These are phyloP conservation scores for Porogramme epimiltina DNA, from an alignment of 1,284 basidiomycete species.

Conservation along the genomic window DNA sequence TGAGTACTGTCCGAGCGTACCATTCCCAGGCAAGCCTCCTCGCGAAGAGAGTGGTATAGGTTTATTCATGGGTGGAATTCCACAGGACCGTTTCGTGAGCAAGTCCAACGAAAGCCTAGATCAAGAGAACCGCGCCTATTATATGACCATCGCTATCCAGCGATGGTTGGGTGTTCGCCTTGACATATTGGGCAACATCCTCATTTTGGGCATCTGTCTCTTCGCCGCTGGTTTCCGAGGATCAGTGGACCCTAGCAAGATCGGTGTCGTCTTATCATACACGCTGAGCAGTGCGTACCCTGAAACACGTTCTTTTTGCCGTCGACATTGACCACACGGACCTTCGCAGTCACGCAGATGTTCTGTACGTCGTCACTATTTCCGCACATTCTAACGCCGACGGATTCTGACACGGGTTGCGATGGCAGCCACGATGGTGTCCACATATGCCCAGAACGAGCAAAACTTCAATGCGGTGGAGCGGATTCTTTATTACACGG, in stretches of 20 bases:
- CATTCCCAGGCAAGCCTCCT: conserved; percentile 40
- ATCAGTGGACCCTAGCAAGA: conserved; percentile 49
- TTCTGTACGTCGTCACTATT: conserved; percentile 45
- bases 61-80: neutral
- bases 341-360: conserved; percentile 49
- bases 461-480: conserved; percentile 79
- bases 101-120: conserved; percentile 54
- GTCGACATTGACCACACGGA: neutral
- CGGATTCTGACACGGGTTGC: neutral
- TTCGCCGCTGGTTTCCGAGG: conserved; percentile 60
- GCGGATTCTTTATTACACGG: conserved; percentile 59
- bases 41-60: no score
- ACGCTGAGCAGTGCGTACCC: conserved; percentile 55
- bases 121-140: conserved; percentile 74
- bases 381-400: no score
- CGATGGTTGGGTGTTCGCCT: conserved; percentile 63
- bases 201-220: conserved; percentile 75
- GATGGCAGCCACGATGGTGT: conserved; percentile 53
- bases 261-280: conserved; percentile 67
- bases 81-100: conserved; percentile 44
- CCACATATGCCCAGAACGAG: conserved; percentile 60
- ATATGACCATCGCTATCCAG: conserved; percentile 72
- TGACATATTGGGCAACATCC: conserved; percentile 69
- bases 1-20: conserved; percentile 68
- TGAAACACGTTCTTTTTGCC: neutral